A percentile compares a stretch with the other conserved stretches of the same genome.
Conservation (phyloP, 164 flowering plant species). For the Stephania cephalantha region DNA sequence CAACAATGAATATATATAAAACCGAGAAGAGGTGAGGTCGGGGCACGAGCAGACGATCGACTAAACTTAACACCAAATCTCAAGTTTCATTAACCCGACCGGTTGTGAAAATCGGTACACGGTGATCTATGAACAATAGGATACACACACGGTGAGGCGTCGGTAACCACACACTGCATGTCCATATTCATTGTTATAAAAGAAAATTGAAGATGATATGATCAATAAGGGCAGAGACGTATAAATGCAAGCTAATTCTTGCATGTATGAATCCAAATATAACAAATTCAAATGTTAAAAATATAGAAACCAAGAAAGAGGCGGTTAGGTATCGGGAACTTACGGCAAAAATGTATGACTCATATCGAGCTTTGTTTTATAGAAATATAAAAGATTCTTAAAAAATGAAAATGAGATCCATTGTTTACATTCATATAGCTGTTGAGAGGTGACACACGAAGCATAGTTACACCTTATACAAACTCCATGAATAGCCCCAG, state of each 20-base stretch:
- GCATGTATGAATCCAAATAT: neutral
- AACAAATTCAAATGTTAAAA: neutral
- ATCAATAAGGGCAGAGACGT: too few species aligned
- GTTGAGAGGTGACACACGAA: neutral
- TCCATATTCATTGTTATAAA: slow-evolving; percentile 4
- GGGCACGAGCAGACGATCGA: neutral
- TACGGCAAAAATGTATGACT: too few species aligned
- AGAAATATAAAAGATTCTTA: too few species aligned
- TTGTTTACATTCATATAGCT: too few species aligned
- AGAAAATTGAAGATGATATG: neutral
- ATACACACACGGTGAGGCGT: slow-evolving; percentile 32
- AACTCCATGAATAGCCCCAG: too few species aligned
- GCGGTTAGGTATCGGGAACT: neutral
- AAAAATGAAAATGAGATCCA: too few species aligned
- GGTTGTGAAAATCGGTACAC: slow-evolving; percentile 10
- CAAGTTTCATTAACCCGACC: too few species aligned
- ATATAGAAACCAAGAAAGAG: neutral
- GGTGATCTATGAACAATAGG: slow-evolving; percentile 1
- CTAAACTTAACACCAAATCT: neutral
- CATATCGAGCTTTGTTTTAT: neutral
- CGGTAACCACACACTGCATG: slow-evolving; percentile 39
- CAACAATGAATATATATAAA: too few species aligned
- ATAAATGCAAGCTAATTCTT: neutral
- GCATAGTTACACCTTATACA: neutral
- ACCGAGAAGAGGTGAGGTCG: too few species aligned